A percentile compares a stretch with the other conserved stretches of the same genome.
Evolutionary conservation across 2,329 filamentous ascomycete genomes (phyloP).

Genomic region (Colletotrichum australisinense): DNA sequence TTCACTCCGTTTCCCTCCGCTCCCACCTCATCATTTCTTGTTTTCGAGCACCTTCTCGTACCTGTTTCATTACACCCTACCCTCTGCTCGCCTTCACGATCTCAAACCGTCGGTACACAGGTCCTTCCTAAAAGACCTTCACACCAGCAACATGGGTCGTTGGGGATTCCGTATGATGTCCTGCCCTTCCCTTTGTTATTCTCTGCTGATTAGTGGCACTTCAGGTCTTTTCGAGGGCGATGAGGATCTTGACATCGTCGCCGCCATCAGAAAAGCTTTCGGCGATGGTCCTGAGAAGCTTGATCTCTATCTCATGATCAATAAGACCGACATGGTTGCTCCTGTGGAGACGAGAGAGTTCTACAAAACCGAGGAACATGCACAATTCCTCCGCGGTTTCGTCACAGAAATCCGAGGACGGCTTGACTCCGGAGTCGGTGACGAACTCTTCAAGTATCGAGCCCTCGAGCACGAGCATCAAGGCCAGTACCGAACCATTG

Average conservation of each 20-base stretch:
- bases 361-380: neutral
- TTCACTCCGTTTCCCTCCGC: too few relatives aligned
- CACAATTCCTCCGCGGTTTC: neutral
- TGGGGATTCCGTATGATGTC: neutral
- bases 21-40: too few relatives aligned
- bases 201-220: neutral
- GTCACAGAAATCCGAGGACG: neutral
- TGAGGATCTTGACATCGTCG: neutral
- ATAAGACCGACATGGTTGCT: conserved; percentile 4
- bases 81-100: too few relatives aligned
- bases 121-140: too few relatives aligned
- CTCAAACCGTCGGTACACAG: too few relatives aligned
- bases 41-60: too few relatives aligned
- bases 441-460: conserved; percentile 6
- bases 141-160: neutral
- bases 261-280: neutral
- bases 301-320: neutral
- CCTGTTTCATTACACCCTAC: too few relatives aligned
- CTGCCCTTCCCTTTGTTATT: neutral
- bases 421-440: neutral
- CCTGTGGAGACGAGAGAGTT: neutral
- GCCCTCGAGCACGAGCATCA: neutral
- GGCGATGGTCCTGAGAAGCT: neutral
- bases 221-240: conserved; percentile 4
- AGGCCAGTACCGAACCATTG: conserved; percentile 36